These are phyloP conservation scores for Grosmannia huntii DNA, from an alignment of 2,329 filamentous ascomycete genomes.

Conservation along the genomic window DNA sequence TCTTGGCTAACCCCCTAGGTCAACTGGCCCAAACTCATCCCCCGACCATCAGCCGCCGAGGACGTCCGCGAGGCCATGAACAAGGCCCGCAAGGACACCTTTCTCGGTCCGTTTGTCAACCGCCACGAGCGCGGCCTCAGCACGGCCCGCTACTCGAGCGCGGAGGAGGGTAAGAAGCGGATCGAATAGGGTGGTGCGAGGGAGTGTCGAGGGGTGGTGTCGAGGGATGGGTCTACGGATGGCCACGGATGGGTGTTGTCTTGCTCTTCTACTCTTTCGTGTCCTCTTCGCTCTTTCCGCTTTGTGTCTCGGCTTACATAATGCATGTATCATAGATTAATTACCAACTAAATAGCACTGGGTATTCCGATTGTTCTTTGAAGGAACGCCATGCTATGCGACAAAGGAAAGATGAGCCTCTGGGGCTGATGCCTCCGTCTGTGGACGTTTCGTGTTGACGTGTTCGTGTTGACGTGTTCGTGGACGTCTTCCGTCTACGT, in stretches of 20 bases:
- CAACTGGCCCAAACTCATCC: conserved; percentile 96
- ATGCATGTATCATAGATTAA: neutral
- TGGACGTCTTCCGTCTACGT: too few relatives aligned
- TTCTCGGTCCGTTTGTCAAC: conserved; percentile 65
- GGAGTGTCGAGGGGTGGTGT: too few relatives aligned
- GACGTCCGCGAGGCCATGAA: conserved; percentile 78
- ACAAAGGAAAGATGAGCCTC: neutral
- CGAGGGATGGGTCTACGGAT: too few relatives aligned
- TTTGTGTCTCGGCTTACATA: neutral
- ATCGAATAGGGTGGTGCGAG: conserved; percentile 57
- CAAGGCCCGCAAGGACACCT: conserved; percentile 67
- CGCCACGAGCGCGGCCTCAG: conserved; percentile 73
- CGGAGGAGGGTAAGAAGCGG: conserved; percentile 97
- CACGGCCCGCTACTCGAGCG: conserved; percentile 66
- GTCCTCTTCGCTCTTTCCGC: neutral
- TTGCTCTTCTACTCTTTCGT: neutral
- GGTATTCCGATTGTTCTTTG: neutral
- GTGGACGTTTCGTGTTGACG: too few relatives aligned
- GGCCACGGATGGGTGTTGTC: neutral
- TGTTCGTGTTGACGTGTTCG: too few relatives aligned
- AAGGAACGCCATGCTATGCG: neutral
- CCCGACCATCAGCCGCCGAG: conserved; percentile 72
- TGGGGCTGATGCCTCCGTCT: too few relatives aligned
- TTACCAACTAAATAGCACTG: neutral
- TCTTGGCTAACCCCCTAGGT: conserved; percentile 50